A percentile compares a stretch with the other conserved stretches of the same genome.
Evolutionary conservation across 805 yeast species (phyloP).

Genomic region (Komagataella phaffii): DNA sequence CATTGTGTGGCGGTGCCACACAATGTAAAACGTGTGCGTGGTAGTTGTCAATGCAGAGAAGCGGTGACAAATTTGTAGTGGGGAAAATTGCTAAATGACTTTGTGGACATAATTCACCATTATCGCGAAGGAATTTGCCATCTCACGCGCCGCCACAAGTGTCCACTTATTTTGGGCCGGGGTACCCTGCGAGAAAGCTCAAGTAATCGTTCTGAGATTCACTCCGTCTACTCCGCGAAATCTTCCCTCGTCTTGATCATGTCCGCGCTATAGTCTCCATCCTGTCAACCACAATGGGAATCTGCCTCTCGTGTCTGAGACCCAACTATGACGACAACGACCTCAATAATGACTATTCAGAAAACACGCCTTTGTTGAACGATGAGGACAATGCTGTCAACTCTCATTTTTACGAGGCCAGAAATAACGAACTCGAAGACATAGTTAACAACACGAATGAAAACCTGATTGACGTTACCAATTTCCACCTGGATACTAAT

Average conservation of each 20-base stretch:
- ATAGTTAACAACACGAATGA: slow-evolving; percentile 20
- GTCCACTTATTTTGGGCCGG: neutral
- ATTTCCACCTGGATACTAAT: slow-evolving; percentile 3
- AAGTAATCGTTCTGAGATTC: neutral
- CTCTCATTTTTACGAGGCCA: slow-evolving; percentile 10
- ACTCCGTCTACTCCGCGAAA: neutral
- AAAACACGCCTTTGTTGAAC: slow-evolving; percentile 13
- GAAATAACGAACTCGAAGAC: slow-evolving; percentile 18
- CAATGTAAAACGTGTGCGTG: neutral
- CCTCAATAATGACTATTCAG: slow-evolving; percentile 3
- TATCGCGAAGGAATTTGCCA: neutral
- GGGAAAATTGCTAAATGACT: neutral
- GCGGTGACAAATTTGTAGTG: neutral
- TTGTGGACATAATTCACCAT: neutral
- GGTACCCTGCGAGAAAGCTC: neutral
- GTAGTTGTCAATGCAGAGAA: neutral
- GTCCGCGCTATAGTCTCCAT: neutral
- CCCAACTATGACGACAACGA: slow-evolving; percentile 11
- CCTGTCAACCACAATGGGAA: slow-evolving; percentile 13
- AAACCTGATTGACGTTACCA: slow-evolving; percentile 15
- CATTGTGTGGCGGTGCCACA: neutral
- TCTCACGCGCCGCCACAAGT: neutral
- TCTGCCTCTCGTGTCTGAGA: slow-evolving; percentile 18
- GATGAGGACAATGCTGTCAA: slow-evolving; percentile 11
- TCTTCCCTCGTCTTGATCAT: neutral